Evolutionary conservation across 306 rosid species (phyloP).

Genomic region (Vigna radiata): DNA sequence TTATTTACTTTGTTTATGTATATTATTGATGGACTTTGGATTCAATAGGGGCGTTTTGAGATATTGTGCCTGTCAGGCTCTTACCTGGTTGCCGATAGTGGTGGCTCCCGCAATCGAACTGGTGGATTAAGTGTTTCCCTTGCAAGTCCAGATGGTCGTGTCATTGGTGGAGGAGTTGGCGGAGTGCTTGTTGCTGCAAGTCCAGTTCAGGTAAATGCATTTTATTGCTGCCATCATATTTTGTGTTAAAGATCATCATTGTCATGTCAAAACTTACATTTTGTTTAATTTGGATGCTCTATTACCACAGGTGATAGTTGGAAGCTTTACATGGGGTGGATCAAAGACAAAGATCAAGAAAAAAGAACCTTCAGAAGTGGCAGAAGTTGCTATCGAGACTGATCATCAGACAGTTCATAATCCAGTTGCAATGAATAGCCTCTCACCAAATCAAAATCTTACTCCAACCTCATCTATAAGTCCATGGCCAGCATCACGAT

Average conservation of each 20-base stretch:
- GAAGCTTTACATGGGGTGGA: conserved; percentile 92
- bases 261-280: not conserved
- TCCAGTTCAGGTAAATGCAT: conserved; percentile 77
- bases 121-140: conserved; percentile 85
- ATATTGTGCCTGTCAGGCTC: conserved; percentile 90
- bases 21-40: conserved; percentile 37
- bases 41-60: conserved; percentile 87
- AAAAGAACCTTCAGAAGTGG: conserved; percentile 60
- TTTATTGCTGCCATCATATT: conserved; percentile 8
- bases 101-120: conserved; percentile 67
- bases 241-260: not conserved
- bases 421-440: conserved; percentile 53
- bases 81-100: conserved; percentile 65
- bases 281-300: not conserved
- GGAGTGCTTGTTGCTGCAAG: conserved; percentile 90
- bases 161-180: conserved; percentile 89
- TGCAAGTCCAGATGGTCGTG: conserved; percentile 93
- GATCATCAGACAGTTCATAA: conserved; percentile 69
- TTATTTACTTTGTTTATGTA: not conserved
- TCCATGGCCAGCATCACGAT: conserved; percentile 75
- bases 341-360: conserved; percentile 72
- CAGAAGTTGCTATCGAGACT: conserved; percentile 62
- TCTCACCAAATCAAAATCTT: conserved; percentile 63
- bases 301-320: conserved; percentile 81
- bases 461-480: conserved; percentile 63